A percentile compares a stretch with the other conserved stretches of the same genome.
Evolutionary conservation across 1,139 yeast species (phyloP).

Genomic region (Pichia sp.): DNA sequence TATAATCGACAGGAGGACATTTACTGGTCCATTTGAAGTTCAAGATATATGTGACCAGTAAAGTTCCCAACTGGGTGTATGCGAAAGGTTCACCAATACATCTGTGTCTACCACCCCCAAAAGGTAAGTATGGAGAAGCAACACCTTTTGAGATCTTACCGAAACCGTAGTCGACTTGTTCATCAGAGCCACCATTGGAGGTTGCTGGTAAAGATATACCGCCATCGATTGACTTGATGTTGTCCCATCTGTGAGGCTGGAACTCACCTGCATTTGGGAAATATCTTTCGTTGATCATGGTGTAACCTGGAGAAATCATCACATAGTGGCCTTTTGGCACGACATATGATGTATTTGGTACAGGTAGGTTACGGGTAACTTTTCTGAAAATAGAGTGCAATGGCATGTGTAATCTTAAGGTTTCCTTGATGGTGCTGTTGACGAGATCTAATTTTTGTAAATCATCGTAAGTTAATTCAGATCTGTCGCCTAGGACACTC

Average conservation of each 20-base stretch:
- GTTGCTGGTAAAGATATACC: slow-evolving; percentile 28
- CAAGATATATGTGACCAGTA: slow-evolving; percentile 71
- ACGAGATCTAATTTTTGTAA: slow-evolving; percentile 76
- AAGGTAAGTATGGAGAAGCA: slow-evolving; percentile 90
- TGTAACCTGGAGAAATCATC: slow-evolving; percentile 89
- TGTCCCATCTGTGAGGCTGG: slow-evolving; percentile 89
- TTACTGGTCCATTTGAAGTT: slow-evolving; percentile 67
- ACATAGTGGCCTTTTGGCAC: slow-evolving; percentile 90
- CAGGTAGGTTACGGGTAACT: slow-evolving; percentile 71
- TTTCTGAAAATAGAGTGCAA: slow-evolving; percentile 93
- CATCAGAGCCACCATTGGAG: slow-evolving; percentile 37
- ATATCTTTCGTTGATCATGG: slow-evolving; percentile 69
- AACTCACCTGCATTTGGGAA: slow-evolving; percentile 70
- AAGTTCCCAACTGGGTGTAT: slow-evolving; percentile 84
- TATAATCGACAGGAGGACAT: slow-evolving; percentile 78
- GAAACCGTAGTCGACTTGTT: slow-evolving; percentile 85
- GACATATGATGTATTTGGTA: slow-evolving; percentile 74
- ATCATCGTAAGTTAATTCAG: slow-evolving; percentile 71
- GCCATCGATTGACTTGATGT: slow-evolving; percentile 38
- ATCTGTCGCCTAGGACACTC: slow-evolving; percentile 48
- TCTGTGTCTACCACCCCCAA: slow-evolving; percentile 99
- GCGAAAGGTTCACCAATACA: slow-evolving; percentile 99
- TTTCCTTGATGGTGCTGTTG: slow-evolving; percentile 83
- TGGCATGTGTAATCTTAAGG: slow-evolving; percentile 93
- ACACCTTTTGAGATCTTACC: slow-evolving; percentile 97